Conservation (phyloP, 345 rosid species). For the Brassica juncea region DNA sequence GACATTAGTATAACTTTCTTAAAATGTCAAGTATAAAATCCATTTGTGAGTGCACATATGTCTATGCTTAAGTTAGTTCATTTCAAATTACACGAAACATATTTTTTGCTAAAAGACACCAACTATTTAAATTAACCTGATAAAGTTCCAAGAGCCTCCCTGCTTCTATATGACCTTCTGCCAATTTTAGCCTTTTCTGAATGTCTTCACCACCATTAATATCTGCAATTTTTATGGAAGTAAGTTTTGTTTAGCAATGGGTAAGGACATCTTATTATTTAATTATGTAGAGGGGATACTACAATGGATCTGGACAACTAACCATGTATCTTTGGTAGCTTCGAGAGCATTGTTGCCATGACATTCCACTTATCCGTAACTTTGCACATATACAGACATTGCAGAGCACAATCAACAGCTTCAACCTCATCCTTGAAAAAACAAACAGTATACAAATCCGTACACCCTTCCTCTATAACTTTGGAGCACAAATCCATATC, state of each 20-base stretch:
- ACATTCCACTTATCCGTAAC: constrained; percentile 80
- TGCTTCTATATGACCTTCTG: constrained; percentile 88
- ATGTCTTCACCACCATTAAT: constrained; percentile 43
- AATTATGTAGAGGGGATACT: not conserved
- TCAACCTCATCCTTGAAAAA: constrained; percentile 75
- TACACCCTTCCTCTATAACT: constrained; percentile 87
- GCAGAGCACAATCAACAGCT: constrained; percentile 77
- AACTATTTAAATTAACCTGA: constrained; percentile 52
- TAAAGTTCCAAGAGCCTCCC: constrained; percentile 84
- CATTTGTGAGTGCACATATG: not conserved
- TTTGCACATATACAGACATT: constrained; percentile 73
- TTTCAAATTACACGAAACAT: constrained; percentile 19
- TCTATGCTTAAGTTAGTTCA: constrained; percentile 15
- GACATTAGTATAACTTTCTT: constrained; percentile 17
- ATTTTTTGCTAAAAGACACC: constrained; percentile 19
- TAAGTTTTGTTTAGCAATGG: constrained; percentile 27
- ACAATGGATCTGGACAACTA: constrained; percentile 28
- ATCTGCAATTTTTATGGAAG: constrained; percentile 50
- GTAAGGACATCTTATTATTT: constrained; percentile 3
- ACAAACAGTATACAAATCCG: constrained; percentile 49
- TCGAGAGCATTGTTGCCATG: constrained; percentile 78
- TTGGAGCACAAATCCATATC: constrained; percentile 71
- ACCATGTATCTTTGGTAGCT: constrained; percentile 81
- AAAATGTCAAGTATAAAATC: not conserved
- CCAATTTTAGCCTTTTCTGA: constrained; percentile 66